Evolutionary conservation across 2,329 filamentous ascomycete genomes (phyloP).

Genomic region (Septoria linicola): DNA sequence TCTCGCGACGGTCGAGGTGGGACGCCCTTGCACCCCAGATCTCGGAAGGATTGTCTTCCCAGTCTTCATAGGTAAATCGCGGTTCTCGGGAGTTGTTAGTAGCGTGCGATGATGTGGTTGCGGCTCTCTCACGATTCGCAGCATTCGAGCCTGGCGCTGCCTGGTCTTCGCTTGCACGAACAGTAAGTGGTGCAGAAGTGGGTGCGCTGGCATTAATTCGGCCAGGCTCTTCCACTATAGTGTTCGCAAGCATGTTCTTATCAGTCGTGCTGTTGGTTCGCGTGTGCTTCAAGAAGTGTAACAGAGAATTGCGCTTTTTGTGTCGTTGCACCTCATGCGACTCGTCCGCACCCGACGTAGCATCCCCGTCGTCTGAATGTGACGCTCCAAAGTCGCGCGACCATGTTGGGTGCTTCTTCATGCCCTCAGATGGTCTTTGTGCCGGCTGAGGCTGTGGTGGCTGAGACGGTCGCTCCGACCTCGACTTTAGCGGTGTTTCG

Average conservation of each 20-base stretch:
- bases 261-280: conserved; percentile 26
- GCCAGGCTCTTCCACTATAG: conserved; percentile 17
- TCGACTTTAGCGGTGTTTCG: conserved; percentile 10
- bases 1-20: conserved; percentile 23
- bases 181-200: conserved; percentile 14
- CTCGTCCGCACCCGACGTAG: conserved; percentile 30
- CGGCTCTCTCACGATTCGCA: conserved; percentile 1
- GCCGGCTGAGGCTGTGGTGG: conserved; percentile 2
- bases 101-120: neutral
- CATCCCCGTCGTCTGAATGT: conserved; percentile 30
- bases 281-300: conserved; percentile 31
- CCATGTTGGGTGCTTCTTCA: conserved; percentile 24
- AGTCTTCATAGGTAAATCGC: conserved; percentile 28
- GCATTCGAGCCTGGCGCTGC: neutral
- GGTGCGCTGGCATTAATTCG: conserved; percentile 7
- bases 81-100: conserved; percentile 11
- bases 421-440: conserved; percentile 1
- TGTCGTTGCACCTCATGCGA: conserved; percentile 10
- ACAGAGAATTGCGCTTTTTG: conserved; percentile 32
- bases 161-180: conserved; percentile 14
- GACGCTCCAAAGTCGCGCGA: conserved; percentile 25
- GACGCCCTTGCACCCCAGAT: conserved; percentile 30
- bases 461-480: conserved; percentile 8
- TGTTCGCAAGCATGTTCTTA: conserved; percentile 14
- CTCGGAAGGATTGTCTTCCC: conserved; percentile 33